phyloP scores from a whole-genome alignment of 306 rosid species.

The Argentina anserina region DNA sequence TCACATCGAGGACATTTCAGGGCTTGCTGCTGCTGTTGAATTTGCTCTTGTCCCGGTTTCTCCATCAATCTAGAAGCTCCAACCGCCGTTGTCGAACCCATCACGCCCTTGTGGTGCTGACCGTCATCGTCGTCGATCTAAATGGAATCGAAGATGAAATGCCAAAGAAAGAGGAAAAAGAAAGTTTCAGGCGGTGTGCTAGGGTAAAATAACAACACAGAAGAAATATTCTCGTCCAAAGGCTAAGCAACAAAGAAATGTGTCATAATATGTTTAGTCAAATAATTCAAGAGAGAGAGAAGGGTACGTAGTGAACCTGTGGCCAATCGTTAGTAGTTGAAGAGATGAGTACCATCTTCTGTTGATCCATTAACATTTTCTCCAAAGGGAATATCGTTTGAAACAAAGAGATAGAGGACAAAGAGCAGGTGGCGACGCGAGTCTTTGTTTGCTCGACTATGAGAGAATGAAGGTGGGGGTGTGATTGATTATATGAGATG shows the following conservation, averaged over 20 bases:
- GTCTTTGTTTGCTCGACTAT: conserved; percentile 22
- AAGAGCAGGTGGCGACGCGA: conserved; percentile 60
- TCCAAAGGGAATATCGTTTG: conserved; percentile 40
- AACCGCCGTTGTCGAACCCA: conserved; percentile 38
- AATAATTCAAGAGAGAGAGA: conserved; percentile 56
- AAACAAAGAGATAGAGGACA: conserved; percentile 70
- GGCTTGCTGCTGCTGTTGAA: conserved; percentile 39
- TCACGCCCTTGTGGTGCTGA: conserved; percentile 21
- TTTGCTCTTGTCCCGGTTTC: conserved; percentile 51
- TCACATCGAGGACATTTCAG: conserved; percentile 93
- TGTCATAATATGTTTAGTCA: conserved; percentile 49
- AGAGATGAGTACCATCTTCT: conserved; percentile 53
- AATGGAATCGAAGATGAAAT: neutral
- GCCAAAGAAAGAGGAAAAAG: neutral
- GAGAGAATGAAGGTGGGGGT: neutral
- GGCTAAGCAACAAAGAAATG: conserved; percentile 71
- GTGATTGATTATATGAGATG: neutral
- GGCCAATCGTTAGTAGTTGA: conserved; percentile 64
- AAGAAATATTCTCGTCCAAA: conserved; percentile 77
- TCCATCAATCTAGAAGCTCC: conserved; percentile 44
- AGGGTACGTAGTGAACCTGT: conserved; percentile 50
- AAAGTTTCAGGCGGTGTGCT: conserved; percentile 30
- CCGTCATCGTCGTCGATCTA: conserved; percentile 26
- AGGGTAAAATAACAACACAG: conserved; percentile 54
- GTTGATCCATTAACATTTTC: conserved; percentile 51